Evolutionary conservation across 768 basidiomycete genomes (phyloP).

Genomic region (Mrakia frigida): DNA sequence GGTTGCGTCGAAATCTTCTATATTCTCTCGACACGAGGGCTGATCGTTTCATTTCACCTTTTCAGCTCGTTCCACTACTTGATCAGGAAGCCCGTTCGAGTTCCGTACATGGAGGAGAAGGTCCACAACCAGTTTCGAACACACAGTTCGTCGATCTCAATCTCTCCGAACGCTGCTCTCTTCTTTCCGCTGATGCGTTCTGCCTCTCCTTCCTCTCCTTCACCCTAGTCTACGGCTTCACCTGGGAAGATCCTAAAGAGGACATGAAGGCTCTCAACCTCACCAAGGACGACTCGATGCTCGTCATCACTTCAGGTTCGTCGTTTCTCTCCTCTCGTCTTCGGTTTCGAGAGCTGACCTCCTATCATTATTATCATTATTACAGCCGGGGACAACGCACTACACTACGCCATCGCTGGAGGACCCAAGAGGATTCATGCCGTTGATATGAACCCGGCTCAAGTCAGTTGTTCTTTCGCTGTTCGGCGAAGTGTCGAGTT

Average conservation of each 20-base stretch:
- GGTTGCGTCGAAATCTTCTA: not conserved
- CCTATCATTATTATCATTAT: not conserved
- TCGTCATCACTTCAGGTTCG: conserved; percentile 60
- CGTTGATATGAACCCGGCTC: conserved; percentile 69
- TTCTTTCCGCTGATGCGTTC: not conserved
- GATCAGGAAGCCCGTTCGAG: conserved; percentile 45
- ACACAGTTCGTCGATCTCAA: conserved; percentile 21
- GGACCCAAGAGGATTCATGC: conserved; percentile 59
- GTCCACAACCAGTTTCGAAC: conserved; percentile 58
- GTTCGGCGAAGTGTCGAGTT: not conserved
- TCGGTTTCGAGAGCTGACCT: not conserved
- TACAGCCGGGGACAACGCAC: conserved; percentile 62
- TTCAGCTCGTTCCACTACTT: conserved; percentile 41
- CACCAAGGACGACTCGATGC: conserved; percentile 58
- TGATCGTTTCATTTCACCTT: not conserved
- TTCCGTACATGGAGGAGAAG: conserved; percentile 65
- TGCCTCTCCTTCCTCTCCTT: not conserved
- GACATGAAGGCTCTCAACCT: conserved; percentile 63
- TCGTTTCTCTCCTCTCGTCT: not conserved
- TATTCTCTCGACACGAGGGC: not conserved
- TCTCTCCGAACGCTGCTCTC: not conserved
- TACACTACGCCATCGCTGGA: conserved; percentile 70
- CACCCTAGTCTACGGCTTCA: conserved; percentile 46
- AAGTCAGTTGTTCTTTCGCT: not conserved
- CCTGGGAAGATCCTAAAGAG: conserved; percentile 67